These are phyloP conservation scores for Coemansia sp. DNA, from an alignment of 192 early-diverging fungal genomes.

Conservation along the genomic window DNA sequence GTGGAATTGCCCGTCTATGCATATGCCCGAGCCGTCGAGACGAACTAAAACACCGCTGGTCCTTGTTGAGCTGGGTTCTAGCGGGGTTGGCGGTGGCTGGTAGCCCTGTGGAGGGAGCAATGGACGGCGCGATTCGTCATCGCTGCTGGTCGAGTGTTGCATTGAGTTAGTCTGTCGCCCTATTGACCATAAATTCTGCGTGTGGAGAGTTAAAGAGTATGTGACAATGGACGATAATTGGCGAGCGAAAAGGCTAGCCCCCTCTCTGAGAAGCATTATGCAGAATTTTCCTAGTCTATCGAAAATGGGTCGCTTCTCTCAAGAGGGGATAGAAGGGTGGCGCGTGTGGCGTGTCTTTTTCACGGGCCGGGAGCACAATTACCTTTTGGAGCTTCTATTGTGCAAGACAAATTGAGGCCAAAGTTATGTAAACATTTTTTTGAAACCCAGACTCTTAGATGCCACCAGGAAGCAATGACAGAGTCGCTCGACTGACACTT, in stretches of 20 bases:
- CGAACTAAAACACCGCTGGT: constrained; percentile 27
- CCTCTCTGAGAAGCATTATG: too few species aligned
- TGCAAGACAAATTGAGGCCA: too few species aligned
- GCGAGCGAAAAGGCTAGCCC: too few species aligned
- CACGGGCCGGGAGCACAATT: too few species aligned
- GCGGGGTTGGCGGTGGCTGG: constrained; percentile 3
- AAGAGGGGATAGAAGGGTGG: too few species aligned
- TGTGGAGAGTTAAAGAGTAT: not conserved
- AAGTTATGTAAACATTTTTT: not conserved
- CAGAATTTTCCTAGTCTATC: too few species aligned
- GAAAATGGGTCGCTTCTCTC: too few species aligned
- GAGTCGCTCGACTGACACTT: not conserved
- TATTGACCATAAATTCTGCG: not conserved
- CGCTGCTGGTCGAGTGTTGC: not conserved
- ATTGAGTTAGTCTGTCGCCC: not conserved
- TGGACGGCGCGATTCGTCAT: constrained; percentile 2
- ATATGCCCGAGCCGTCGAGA: constrained; percentile 36
- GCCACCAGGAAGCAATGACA: not conserved
- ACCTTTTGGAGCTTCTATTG: too few species aligned
- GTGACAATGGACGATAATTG: too few species aligned
- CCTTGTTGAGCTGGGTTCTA: not conserved
- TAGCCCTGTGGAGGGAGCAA: constrained; percentile 7
- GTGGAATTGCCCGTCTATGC: constrained; percentile 19
- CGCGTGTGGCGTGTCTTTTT: too few species aligned
- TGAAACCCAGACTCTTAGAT: not conserved